These are phyloP conservation scores for Linum trigynum DNA, from an alignment of 345 rosid genomes.

Conservation along the genomic window DNA sequence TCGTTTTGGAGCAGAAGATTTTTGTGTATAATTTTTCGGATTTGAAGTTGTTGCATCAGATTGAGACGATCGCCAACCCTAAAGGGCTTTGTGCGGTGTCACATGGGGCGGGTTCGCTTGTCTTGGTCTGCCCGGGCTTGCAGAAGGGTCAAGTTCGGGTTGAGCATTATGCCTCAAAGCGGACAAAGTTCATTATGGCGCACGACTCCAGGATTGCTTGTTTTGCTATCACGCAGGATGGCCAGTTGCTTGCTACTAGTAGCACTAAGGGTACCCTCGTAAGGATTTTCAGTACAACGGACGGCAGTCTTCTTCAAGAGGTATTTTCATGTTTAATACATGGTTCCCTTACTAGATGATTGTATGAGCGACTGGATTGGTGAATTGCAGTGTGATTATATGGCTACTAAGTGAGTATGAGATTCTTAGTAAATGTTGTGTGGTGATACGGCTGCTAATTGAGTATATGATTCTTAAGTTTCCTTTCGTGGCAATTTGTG, in stretches of 20 bases:
- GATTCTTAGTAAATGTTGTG: not conserved
- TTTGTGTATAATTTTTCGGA: conserved; percentile 79
- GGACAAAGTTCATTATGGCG: conserved; percentile 85
- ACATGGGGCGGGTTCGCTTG: conserved; percentile 61
- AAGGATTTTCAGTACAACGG: conserved; percentile 61
- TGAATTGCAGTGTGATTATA: not conserved
- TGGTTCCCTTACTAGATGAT: not conserved
- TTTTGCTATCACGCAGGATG: conserved; percentile 75
- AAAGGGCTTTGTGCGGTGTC: conserved; percentile 90
- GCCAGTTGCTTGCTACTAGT: conserved; percentile 71
- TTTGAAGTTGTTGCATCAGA: conserved; percentile 74
- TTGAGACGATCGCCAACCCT: conserved; percentile 78
- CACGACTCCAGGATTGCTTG: conserved; percentile 92
- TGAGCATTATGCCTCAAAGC: conserved; percentile 74
- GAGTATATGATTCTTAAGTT: too few species aligned
- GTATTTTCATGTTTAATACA: conserved; percentile 18
- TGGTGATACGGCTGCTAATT: too few species aligned
- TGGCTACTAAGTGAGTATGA: not conserved
- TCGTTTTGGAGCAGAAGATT: conserved; percentile 72
- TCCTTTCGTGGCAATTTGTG: too few species aligned
- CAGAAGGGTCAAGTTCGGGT: conserved; percentile 86
- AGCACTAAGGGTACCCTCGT: conserved; percentile 87
- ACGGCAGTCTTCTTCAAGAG: conserved; percentile 79
- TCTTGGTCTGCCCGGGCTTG: conserved; percentile 75
- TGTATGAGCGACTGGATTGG: not conserved